Evolutionary conservation across 768 basidiomycete species (phyloP).

Genomic region (Thelephora ganbajun): DNA sequence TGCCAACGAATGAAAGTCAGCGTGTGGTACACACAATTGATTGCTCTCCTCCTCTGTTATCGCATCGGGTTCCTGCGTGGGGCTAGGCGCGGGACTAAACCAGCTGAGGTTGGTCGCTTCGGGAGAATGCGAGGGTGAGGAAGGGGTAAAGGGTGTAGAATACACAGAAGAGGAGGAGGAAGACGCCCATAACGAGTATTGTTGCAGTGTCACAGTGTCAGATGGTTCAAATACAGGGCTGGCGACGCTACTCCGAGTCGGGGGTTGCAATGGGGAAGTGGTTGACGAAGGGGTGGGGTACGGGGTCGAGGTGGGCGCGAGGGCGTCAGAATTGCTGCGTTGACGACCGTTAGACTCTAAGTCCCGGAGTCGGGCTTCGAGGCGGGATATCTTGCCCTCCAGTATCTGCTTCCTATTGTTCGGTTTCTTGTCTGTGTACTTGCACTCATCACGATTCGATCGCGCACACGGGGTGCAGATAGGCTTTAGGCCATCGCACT

Average conservation of each 20-base stretch:
- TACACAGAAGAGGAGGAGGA: slow-evolving; percentile 1
- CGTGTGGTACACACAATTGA: slow-evolving; percentile 4
- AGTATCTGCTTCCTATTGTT: slow-evolving; percentile 47
- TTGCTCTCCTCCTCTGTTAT: slow-evolving; percentile 26
- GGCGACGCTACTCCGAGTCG: slow-evolving; percentile 2
- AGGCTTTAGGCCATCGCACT: slow-evolving; percentile 47
- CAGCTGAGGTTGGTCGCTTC: background rate
- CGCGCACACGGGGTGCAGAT: slow-evolving; percentile 41
- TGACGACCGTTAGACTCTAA: slow-evolving; percentile 27
- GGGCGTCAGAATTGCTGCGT: slow-evolving; percentile 9
- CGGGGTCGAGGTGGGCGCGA: slow-evolving; percentile 13
- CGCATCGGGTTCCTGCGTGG: slow-evolving; percentile 12
- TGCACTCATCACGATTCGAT: slow-evolving; percentile 38
- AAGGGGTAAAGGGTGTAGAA: slow-evolving; percentile 3
- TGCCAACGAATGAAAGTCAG: no score
- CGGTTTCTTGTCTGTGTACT: slow-evolving; percentile 45
- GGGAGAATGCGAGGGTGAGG: background rate
- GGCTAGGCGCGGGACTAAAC: background rate
- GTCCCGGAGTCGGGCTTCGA: slow-evolving; percentile 40
- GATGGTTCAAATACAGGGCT: background rate
- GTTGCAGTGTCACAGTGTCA: background rate
- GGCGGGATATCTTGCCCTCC: slow-evolving; percentile 37
- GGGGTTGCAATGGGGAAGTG: slow-evolving; percentile 4
- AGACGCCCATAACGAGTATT: background rate
- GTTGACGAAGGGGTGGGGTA: slow-evolving; percentile 9